phyloP scores from a whole-genome alignment of 2,329 filamentous ascomycete genomes.

The Scolecobasidium constrictum region DNA sequence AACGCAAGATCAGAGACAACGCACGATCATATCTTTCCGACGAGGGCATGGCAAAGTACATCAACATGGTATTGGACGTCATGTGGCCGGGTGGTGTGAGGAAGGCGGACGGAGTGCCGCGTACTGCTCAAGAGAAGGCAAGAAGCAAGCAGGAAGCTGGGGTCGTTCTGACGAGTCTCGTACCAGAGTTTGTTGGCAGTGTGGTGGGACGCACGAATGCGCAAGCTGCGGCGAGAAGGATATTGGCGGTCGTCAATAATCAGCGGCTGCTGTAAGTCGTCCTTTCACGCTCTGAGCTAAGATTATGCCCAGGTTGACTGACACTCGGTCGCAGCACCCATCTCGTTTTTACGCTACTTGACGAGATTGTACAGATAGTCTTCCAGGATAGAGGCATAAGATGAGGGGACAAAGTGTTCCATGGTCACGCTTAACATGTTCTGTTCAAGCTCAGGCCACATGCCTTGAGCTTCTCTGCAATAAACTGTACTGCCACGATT shows the following conservation, averaged over 20 bases:
- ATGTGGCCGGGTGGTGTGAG: constrained; percentile 69
- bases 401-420: too few species aligned
- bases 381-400: constrained; percentile 20
- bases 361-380: constrained; percentile 35
- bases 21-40: constrained; percentile 65
- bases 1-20: constrained; percentile 84
- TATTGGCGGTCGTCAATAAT: constrained; percentile 90
- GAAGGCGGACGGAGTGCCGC: constrained; percentile 38
- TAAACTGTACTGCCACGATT: too few species aligned
- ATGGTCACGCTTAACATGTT: too few species aligned
- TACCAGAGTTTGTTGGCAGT: constrained; percentile 84
- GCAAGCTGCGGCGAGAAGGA: constrained; percentile 74
- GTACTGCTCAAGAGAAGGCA: constrained; percentile 63
- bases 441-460: too few species aligned
- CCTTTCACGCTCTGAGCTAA: not conserved
- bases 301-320: constrained; percentile 15
- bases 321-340: constrained; percentile 28
- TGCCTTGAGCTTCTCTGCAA: too few species aligned
- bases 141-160: constrained; percentile 79
- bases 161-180: constrained; percentile 74
- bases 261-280: constrained; percentile 70
- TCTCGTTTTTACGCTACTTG: constrained; percentile 37
- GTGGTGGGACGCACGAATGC: constrained; percentile 91
- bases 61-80: constrained; percentile 59
- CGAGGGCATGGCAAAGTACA: constrained; percentile 65